phyloP scores from a whole-genome alignment of 2,329 filamentous ascomycete species.

The Phaeosphaeria sp. region DNA sequence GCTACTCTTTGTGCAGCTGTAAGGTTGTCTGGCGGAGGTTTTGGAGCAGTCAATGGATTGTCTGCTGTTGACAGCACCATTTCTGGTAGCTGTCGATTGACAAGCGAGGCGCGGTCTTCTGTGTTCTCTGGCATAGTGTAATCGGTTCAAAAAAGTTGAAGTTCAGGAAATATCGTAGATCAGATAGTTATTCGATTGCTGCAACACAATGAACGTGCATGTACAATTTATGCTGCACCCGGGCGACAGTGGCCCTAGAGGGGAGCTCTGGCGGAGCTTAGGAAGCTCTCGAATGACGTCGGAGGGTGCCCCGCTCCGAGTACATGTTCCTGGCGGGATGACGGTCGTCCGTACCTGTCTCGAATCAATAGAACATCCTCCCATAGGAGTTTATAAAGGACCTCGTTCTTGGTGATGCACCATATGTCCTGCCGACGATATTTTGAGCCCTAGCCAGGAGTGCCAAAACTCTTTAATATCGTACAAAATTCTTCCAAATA shows the following conservation, averaged over 20 bases:
- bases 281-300: conserved; percentile 13
- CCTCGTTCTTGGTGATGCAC: too few relatives aligned
- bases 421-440: too few relatives aligned
- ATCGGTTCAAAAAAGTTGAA: background rate
- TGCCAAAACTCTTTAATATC: too few relatives aligned
- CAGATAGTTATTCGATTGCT: background rate
- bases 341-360: background rate
- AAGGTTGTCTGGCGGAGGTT: conserved; percentile 52
- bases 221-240: conserved; percentile 1
- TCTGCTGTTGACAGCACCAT: conserved; percentile 59
- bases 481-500: too few relatives aligned
- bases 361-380: too few relatives aligned
- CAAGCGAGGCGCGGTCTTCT: conserved; percentile 53
- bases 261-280: conserved; percentile 10
- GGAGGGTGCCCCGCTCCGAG: conserved; percentile 15
- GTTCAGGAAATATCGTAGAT: background rate
- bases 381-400: too few relatives aligned
- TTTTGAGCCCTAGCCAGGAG: too few relatives aligned
- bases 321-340: background rate
- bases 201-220: background rate
- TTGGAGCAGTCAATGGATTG: conserved; percentile 52
- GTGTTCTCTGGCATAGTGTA: conserved; percentile 43
- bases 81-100: conserved; percentile 54
- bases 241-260: conserved; percentile 21
- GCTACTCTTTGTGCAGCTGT: conserved; percentile 52